Evolutionary conservation across 495 filamentous ascomycete genomes (phyloP), one percentile per base, ranked within the genome.

Genomic region (Aspergillus conjunctus): DNA sequence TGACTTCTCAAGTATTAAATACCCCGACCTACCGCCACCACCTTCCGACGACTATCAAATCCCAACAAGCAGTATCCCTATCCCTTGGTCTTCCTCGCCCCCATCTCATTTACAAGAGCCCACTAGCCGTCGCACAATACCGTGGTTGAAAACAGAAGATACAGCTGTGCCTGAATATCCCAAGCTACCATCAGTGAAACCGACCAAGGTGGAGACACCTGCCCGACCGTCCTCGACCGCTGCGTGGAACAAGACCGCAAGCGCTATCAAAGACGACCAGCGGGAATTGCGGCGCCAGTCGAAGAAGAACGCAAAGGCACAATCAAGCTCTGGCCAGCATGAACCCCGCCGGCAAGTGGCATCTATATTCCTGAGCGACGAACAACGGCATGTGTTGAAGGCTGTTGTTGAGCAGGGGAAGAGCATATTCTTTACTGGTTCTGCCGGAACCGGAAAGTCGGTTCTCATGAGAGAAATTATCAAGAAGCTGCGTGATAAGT

Each of bases 391-490:
- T 60, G 91, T 98, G n/a, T 78, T 93, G 54, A 82, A 89, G 15
- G 74, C 96, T 14, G 92, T 98, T 21, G 78, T 90, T 3, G 81
- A 92, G 4, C 69, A 88, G 37, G 77, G 79, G 33, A 89, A 92
- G 68, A 97, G 94, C 65, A 93, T 97, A 4, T 98, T 98, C 79
- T 98, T 98, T 74, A 98, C 94, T 2, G 94, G 94, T 58, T 96
- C 94, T 44, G 94, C 94, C 57, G 94, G 94, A 81, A 98, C 94
- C 20, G 94, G 94, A 61, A 98, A 98, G 76, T 98, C 94, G 0
- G 94, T 98, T 3, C 78, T 98, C 50, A 89, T 98, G 81, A 84
- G 94, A 58, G 86, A 94, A 60, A 94, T 96, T 59, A 97, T 98
- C 66, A 72, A 83, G 14, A 83, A 88, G 7, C 76, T 98, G 46